Conservation (phyloP, 257 asterid species). For the Plantago elongata region DNA sequence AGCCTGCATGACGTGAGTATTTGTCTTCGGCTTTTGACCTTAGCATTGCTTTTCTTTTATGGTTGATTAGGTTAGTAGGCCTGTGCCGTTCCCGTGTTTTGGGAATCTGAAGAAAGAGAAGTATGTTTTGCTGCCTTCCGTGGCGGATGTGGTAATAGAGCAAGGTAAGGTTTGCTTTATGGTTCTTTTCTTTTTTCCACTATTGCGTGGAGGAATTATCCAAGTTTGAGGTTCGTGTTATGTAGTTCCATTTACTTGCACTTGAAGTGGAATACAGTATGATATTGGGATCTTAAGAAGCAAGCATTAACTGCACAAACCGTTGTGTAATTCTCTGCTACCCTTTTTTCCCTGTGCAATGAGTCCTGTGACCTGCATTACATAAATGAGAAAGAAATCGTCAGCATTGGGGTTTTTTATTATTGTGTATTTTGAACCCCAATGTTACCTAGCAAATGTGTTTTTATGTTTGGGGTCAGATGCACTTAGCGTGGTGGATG, state of each 20-base stretch:
- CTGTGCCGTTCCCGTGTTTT: conserved; percentile 65
- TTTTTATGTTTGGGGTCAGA: not conserved
- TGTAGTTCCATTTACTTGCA: not conserved
- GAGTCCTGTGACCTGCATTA: not conserved
- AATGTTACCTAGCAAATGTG: not conserved
- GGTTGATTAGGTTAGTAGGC: conserved; percentile 51
- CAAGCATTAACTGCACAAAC: too few relatives aligned
- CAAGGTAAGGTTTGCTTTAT: conserved; percentile 44
- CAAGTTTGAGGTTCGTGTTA: not conserved
- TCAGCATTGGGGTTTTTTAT: not conserved
- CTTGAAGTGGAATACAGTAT: too few relatives aligned
- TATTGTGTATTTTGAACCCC: not conserved
- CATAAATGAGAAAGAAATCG: not conserved
- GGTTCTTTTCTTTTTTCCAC: not conserved
- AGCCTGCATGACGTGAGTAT: not conserved
- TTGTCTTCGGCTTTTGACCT: not conserved
- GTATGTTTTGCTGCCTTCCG: conserved; percentile 57
- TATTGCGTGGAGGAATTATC: not conserved
- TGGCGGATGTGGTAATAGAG: conserved; percentile 57
- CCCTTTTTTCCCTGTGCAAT: not conserved
- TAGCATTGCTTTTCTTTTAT: too few relatives aligned
- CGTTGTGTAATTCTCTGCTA: too few relatives aligned
- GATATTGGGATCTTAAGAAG: too few relatives aligned
- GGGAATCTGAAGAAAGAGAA: conserved; percentile 63
- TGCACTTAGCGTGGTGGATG: conserved; percentile 1